These are phyloP conservation scores for Mycena polygramma DNA, from an alignment of 768 basidiomycete species.

Conservation along the genomic window DNA sequence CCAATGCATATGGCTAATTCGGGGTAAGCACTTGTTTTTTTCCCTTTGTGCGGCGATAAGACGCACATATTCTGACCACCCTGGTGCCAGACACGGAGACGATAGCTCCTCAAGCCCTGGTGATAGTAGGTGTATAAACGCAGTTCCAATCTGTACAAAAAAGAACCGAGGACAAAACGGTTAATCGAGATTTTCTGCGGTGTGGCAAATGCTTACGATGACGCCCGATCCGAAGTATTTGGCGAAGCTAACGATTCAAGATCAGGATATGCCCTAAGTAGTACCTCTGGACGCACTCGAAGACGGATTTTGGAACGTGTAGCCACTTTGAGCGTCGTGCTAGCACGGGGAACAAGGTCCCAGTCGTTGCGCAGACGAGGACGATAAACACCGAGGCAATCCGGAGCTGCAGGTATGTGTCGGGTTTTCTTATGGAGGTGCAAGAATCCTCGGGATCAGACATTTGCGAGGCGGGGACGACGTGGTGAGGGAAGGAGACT, in stretches of 20 bases:
- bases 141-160: constrained; percentile 80
- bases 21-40: constrained; percentile 13
- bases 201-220: constrained; percentile 64
- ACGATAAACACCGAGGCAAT: constrained; percentile 71
- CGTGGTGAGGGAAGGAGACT: not conserved
- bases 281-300: constrained; percentile 57
- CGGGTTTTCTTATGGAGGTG: constrained; percentile 55
- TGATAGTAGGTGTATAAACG: constrained; percentile 86
- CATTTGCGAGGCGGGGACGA: constrained; percentile 5
- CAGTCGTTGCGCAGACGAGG: constrained; percentile 57
- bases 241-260: constrained; percentile 67
- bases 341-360: constrained; percentile 69
- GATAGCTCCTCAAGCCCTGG: constrained; percentile 81
- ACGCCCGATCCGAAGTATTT: constrained; percentile 95
- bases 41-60: not conserved
- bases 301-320: constrained; percentile 57
- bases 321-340: constrained; percentile 55
- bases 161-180: not conserved
- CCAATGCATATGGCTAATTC: constrained; percentile 83
- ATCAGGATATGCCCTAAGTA: not conserved
- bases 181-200: not conserved
- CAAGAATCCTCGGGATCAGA: constrained; percentile 44
- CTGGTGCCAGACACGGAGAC: constrained; percentile 78
- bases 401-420: constrained; percentile 56
- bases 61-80: constrained; percentile 85